These are phyloP conservation scores for Phytophthora fragariaefolia DNA, from an alignment of 352 stramenopile species.

Conservation along the genomic window DNA sequence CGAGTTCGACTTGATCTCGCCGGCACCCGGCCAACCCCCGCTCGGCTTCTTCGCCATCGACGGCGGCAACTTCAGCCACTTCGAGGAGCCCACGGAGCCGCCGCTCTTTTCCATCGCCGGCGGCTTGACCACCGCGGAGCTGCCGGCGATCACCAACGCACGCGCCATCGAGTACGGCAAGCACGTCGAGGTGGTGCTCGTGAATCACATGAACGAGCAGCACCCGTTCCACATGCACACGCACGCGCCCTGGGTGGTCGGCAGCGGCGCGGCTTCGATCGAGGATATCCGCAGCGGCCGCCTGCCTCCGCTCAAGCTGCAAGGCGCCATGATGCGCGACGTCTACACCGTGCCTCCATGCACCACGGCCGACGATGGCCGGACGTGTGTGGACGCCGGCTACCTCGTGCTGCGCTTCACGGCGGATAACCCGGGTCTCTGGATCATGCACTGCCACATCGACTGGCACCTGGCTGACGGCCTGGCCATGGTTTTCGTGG, in stretches of 20 bases:
- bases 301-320: conserved; percentile 37
- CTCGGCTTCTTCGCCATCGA: conserved; percentile 36
- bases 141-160: conserved; percentile 23
- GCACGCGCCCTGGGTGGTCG: conserved; percentile 40
- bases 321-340: conserved; percentile 34
- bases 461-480: conserved; percentile 37
- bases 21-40: conserved; percentile 16
- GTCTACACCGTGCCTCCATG: conserved; percentile 42
- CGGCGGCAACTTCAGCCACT: conserved; percentile 30
- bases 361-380: conserved; percentile 22
- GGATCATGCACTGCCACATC: conserved; percentile 53
- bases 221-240: conserved; percentile 54
- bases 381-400: conserved; percentile 31
- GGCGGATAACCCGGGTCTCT: conserved; percentile 44
- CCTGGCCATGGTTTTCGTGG: conserved; percentile 33
- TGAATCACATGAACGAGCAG: conserved; percentile 41
- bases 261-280: conserved; percentile 28
- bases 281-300: conserved; percentile 30
- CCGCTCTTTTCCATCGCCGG: conserved; percentile 35
- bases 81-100: conserved; percentile 20
- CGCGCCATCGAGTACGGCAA: conserved; percentile 32
- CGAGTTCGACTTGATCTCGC: conserved; percentile 31
- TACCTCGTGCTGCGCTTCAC: conserved; percentile 45
- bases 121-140: conserved; percentile 28
- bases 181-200: conserved; percentile 43